Evolutionary conservation across 306 rosid species (phyloP), one percentile per base, ranked within the genome.

Genomic region (Cucurbita argyrosperma): DNA sequence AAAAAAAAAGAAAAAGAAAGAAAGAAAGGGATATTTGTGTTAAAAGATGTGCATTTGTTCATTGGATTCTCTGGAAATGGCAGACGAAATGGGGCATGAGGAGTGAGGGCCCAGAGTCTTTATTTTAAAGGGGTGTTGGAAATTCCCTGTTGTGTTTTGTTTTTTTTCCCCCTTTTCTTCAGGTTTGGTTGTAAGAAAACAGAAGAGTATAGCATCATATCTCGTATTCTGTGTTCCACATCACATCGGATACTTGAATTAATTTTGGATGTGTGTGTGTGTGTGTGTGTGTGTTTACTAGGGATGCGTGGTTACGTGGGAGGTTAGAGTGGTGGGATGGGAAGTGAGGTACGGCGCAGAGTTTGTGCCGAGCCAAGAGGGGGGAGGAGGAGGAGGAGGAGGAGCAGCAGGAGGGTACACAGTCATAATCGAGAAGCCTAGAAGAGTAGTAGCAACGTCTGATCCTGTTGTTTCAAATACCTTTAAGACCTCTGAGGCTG

Each of bases 251-350:
- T 30, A 30, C 35, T 30, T 30, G 3, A 30, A 30, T 30, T 30
- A 30, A 30, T 30, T 30, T 47, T 47, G 10, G 35, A 65, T 38
- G 6, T 18, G 23, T 50, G 11, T 75, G 23, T 50, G 11, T 75
- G 23, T 50, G 11, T 75, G 23, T 50, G 11, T 75, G 26, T 26
- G 23, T 50, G 11, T 75, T 30, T 30, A 30, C 35, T 79, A 87
- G 92, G 78, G 71, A 5, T 78, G 83, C 35, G 40, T 50, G 45
- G 76, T 89, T 14, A 70, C 72, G 10, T 91, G 97, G 97, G 96
- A 91, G 73, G 77, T 87, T 1, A 69, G 86, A 75, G 96, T 91
- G 26, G 79, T 82, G 52, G 97, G 97, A 16, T 91, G 97, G 97
- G 97, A 84, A 0, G 85, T 89, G 59, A 87, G 73, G 58, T 91